Conservation (phyloP, 352 stramenopile genomes). For the Phytophthora pini region DNA sequence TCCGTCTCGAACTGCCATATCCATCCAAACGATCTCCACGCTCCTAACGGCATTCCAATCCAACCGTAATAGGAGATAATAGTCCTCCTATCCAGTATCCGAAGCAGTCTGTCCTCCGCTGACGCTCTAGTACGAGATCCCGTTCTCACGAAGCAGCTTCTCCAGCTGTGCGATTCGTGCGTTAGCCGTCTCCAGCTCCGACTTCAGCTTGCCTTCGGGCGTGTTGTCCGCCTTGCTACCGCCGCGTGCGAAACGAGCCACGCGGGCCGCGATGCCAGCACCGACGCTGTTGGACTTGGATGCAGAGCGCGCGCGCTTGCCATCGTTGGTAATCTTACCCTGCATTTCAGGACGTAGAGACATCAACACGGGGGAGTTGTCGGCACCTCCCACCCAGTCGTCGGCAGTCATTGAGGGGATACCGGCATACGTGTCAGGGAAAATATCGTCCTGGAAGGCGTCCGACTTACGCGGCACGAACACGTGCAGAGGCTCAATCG, state of each 20-base stretch:
- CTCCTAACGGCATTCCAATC: conserved; percentile 38
- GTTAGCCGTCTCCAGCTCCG: conserved; percentile 81
- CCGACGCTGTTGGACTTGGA: conserved; percentile 51
- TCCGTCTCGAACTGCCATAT: conserved; percentile 38
- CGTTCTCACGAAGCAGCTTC: conserved; percentile 76
- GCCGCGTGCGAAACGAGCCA: conserved; percentile 53
- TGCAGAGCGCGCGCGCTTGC: conserved; percentile 70
- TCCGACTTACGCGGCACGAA: conserved; percentile 98
- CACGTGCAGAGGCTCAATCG: conserved; percentile 97
- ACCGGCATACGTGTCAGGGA: conserved; percentile 95
- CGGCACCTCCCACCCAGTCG: conserved; percentile 95
- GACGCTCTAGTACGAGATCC: conserved; percentile 80
- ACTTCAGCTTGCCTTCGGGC: conserved; percentile 70
- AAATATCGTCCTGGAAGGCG: conserved; percentile 99
- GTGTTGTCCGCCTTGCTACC: conserved; percentile 49
- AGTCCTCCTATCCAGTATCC: conserved; percentile 31
- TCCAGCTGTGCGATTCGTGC: conserved; percentile 87
- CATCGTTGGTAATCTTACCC: conserved; percentile 88
- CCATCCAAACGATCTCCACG: conserved; percentile 36
- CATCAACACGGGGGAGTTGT: conserved; percentile 94
- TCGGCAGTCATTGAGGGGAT: conserved; percentile 95
- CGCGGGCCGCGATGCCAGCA: conserved; percentile 46
- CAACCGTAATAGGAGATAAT: conserved; percentile 33
- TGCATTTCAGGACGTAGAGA: conserved; percentile 92
- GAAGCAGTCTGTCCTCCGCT: conserved; percentile 28